Conservation (phyloP, 106 monocot species). For the Allium sativum region DNA sequence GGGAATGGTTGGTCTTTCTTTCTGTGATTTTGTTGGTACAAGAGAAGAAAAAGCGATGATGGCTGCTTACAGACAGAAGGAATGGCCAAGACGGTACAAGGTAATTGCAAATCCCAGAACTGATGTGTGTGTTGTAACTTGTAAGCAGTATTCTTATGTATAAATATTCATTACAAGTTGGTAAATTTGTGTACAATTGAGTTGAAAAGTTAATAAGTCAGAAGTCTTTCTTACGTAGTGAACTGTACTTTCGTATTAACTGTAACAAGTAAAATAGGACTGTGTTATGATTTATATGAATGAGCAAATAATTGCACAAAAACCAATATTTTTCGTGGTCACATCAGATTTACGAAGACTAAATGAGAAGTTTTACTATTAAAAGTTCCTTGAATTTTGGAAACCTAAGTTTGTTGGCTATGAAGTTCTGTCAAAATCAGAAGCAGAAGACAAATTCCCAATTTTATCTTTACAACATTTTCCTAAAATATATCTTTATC, state of each 20-base stretch:
- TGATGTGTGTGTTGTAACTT: not conserved
- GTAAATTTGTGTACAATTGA: too few relatives aligned
- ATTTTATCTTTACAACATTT: too few relatives aligned
- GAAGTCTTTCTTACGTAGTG: too few relatives aligned
- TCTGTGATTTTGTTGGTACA: constrained; percentile 98
- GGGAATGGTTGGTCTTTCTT: constrained; percentile 98
- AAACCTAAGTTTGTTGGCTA: too few relatives aligned
- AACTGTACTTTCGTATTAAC: not conserved
- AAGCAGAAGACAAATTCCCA: not conserved
- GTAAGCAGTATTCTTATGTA: too few relatives aligned
- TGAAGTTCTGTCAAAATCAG: too few relatives aligned
- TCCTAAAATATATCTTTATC: not conserved
- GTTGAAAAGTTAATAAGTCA: not conserved
- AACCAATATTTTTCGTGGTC: too few relatives aligned
- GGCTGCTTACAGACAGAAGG: constrained; percentile 87
- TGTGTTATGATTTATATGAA: too few relatives aligned
- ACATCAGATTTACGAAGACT: too few relatives aligned
- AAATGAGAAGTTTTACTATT: too few relatives aligned
- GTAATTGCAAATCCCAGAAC: constrained; percentile 16
- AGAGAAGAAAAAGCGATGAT: constrained; percentile 98
- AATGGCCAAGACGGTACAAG: constrained; percentile 97
- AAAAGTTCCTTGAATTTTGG: not conserved
- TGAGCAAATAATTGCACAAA: too few relatives aligned
- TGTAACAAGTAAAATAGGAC: not conserved
- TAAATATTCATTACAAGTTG: too few relatives aligned